Conservation (phyloP, 2,329 filamentous ascomycete genomes). For the Trichoderma aggressivum region DNA sequence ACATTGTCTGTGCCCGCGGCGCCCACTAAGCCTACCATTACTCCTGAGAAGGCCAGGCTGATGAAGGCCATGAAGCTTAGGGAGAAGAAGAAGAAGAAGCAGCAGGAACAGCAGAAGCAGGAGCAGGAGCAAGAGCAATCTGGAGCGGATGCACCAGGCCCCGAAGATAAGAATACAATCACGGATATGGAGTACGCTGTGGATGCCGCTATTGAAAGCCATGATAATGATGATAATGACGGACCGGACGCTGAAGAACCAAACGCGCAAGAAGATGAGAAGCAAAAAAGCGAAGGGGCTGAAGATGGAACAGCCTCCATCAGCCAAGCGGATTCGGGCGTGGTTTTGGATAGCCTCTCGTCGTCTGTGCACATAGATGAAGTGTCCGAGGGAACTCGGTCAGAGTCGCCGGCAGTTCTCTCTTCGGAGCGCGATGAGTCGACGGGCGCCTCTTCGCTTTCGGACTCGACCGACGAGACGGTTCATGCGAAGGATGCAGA, state of each 20-base stretch:
- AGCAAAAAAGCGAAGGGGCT: slow-evolving; percentile 23
- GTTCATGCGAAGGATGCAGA: slow-evolving; percentile 38
- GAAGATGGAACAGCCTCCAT: slow-evolving; percentile 33
- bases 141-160: slow-evolving; percentile 21
- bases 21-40: slow-evolving; percentile 55
- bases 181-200: slow-evolving; percentile 18
- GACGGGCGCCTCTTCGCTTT: slow-evolving; percentile 62
- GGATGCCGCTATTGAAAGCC: slow-evolving; percentile 15
- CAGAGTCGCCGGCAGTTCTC: slow-evolving; percentile 53
- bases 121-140: neutral
- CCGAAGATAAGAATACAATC: slow-evolving; percentile 17
- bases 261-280: neutral
- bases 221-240: slow-evolving; percentile 4
- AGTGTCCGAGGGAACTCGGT: slow-evolving; percentile 45
- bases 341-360: slow-evolving; percentile 48
- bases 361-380: slow-evolving; percentile 44
- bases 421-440: slow-evolving; percentile 54
- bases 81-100: slow-evolving; percentile 65
- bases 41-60: slow-evolving; percentile 83
- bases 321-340: slow-evolving; percentile 53
- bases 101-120: neutral
- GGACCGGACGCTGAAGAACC: slow-evolving; percentile 12
- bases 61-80: slow-evolving; percentile 93
- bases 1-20: slow-evolving; percentile 38
- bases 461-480: slow-evolving; percentile 61